phyloP scores from a whole-genome alignment of 371 early-diverging fungal species.

The Fennellomyces sp. region DNA sequence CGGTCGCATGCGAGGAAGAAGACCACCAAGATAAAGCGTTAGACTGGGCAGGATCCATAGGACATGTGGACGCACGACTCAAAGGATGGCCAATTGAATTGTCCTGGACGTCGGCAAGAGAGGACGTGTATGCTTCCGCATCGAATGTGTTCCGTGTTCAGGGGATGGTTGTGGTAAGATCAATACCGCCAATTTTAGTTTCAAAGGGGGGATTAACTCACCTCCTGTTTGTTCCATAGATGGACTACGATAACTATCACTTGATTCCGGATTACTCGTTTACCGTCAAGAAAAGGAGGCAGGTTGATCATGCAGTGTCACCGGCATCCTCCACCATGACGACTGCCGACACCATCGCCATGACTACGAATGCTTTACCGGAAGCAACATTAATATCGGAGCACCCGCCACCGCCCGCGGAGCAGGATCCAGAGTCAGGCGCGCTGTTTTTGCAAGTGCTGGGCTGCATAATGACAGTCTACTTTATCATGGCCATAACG shows the following conservation, averaged over 20 bases:
- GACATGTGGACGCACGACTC: constrained; percentile 41
- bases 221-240: constrained; percentile 16
- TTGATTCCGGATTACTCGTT: constrained; percentile 40
- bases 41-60: constrained; percentile 30
- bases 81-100: constrained; percentile 45
- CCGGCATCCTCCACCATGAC: constrained; percentile 1
- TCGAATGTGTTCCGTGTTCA: constrained; percentile 27
- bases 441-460: constrained; percentile 38
- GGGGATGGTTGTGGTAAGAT: constrained; percentile 53
- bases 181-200: background rate
- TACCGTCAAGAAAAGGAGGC: constrained; percentile 20
- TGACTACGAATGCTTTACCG: background rate
- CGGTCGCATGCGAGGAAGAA: constrained; percentile 52
- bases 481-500: constrained; percentile 26
- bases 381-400: constrained; percentile 1
- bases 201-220: background rate
- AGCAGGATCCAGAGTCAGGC: constrained; percentile 14
- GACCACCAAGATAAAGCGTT: constrained; percentile 18
- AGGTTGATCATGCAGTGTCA: background rate
- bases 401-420: background rate
- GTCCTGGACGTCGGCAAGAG: constrained; percentile 27
- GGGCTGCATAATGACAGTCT: constrained; percentile 19
- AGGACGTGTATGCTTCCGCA: constrained; percentile 10
- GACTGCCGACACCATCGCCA: background rate
- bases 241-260: constrained; percentile 53